These are phyloP conservation scores for Lichtheimia ornata DNA, from an alignment of 371 early-diverging fungal species.

Conservation along the genomic window DNA sequence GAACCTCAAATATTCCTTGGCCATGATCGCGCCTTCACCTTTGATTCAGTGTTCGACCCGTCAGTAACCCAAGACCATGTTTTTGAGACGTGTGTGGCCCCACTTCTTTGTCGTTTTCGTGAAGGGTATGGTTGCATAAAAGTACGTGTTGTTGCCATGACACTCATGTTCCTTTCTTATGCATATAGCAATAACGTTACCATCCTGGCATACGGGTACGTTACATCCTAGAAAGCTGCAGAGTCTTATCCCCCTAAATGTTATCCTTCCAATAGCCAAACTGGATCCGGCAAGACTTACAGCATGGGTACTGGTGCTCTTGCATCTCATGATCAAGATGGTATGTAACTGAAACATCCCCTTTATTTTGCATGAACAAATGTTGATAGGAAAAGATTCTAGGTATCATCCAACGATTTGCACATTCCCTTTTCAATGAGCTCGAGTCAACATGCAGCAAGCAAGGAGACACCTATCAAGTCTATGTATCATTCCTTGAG, in stretches of 20 bases:
- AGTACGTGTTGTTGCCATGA: too few relatives aligned
- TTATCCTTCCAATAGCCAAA: constrained; percentile 28
- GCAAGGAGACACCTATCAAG: constrained; percentile 51
- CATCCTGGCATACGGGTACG: constrained; percentile 91
- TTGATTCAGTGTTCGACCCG: constrained; percentile 83
- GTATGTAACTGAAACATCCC: neutral
- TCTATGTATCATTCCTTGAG: constrained; percentile 81
- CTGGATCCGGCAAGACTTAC: constrained; percentile 60
- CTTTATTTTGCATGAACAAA: constrained; percentile 18
- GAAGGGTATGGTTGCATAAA: constrained; percentile 70
- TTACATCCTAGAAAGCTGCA: constrained; percentile 62
- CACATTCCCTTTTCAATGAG: constrained; percentile 59
- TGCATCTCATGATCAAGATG: constrained; percentile 22
- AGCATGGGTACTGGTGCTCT: constrained; percentile 41
- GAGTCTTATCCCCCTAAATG: constrained; percentile 21
- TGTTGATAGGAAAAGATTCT: constrained; percentile 11
- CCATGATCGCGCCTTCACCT: constrained; percentile 73
- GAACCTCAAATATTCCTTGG: constrained; percentile 64
- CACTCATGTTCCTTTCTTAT: neutral
- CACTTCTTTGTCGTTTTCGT: constrained; percentile 77
- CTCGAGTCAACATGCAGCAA: constrained; percentile 19
- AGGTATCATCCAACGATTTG: constrained; percentile 89
- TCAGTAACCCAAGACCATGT: constrained; percentile 67
- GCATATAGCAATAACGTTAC: constrained; percentile 71
- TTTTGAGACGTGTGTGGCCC: constrained; percentile 66